Conservation (phyloP, 108 stramenopile genomes). For the Cyclostephanos tholiformis region DNA sequence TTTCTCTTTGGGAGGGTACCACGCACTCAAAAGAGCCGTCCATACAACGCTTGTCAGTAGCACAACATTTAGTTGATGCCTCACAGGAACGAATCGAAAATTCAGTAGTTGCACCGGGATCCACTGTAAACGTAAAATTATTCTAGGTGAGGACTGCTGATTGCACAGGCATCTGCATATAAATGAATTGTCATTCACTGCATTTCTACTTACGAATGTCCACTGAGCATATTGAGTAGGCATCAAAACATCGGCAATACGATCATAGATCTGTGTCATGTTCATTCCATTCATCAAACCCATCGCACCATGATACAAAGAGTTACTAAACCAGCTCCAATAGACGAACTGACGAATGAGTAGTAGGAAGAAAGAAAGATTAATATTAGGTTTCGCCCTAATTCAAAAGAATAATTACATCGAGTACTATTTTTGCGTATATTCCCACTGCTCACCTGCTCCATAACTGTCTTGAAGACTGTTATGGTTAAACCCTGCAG, state of each 20-base stretch:
- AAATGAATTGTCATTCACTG: neutral
- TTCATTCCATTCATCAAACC: slow-evolving; percentile 75
- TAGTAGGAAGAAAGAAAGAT: slow-evolving; percentile 8
- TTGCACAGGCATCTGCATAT: neutral
- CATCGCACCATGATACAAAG: slow-evolving; percentile 80
- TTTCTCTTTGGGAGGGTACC: slow-evolving; percentile 74
- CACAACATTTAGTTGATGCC: slow-evolving; percentile 83
- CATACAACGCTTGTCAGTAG: slow-evolving; percentile 74
- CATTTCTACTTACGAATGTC: slow-evolving; percentile 25
- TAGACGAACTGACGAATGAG: slow-evolving; percentile 64
- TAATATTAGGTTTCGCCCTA: neutral
- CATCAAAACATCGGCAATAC: slow-evolving; percentile 69
- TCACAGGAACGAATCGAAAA: slow-evolving; percentile 74
- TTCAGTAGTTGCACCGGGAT: slow-evolving; percentile 61
- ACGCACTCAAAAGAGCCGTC: slow-evolving; percentile 77
- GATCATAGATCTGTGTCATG: slow-evolving; percentile 52
- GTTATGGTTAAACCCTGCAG: slow-evolving; percentile 59
- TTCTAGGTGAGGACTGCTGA: neutral
- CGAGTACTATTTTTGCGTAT: neutral
- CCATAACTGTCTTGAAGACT: slow-evolving; percentile 82
- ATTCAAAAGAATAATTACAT: neutral
- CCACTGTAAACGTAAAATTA: slow-evolving; percentile 12
- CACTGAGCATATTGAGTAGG: slow-evolving; percentile 61
- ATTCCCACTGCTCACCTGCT: slow-evolving; percentile 53
- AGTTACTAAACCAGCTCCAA: slow-evolving; percentile 81